Evolutionary conservation across 176 grass and related monocot genomes (phyloP), one percentile per base, ranked within the genome.

Genomic region (Triticum dicoccoides): DNA sequence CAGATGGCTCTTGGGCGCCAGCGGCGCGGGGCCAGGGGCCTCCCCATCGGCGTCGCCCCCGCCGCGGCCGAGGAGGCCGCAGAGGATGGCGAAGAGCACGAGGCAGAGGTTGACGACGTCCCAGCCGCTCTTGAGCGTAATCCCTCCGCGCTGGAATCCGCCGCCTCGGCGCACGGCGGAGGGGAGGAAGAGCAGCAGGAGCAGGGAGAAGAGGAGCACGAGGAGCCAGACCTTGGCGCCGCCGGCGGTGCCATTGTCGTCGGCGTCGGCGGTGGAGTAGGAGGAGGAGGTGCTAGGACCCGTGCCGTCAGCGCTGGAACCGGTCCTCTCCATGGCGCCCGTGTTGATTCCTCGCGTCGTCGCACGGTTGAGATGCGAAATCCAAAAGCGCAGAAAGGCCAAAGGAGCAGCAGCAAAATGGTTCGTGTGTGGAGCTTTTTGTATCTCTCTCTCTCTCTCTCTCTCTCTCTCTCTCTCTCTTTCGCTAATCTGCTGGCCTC

Each of bases 91-190:
- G 42, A 94, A 94, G 47, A 90, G 65, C 30, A 99, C 97, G 44
- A 99, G 89, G 80, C 83, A 89, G 32, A 99, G 85, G 85, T 99
- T 94, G 54, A 99, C 86, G 24, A 94, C 41, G 81, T 94, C 94
- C 97, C 97, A 97, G 3, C 97, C 90, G 45, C 80, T 91, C 89
- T 93, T 94, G 61, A 96, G 76, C 45, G 24, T 93, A 12, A 87
- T 35, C 77, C 91, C 84, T 66, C 72, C 45, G 2, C 76, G 84
- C 14, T 75, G 81, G 77, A 76, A 79, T 20, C 68, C 65, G 44
- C 82, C 37, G 0, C 89, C 82, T 25, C 90, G 86, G 0, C 90
- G 86, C 82, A 91, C 78, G 8, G 90, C 90, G 44, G 87, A 91
- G 17, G 97, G 90, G n/a, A 96, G 79, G 86, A 95, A 86, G 11